A percentile compares a stretch with the other conserved stretches of the same genome.
Evolutionary conservation across 176 grass and related monocot genomes (phyloP).

Genomic region (Bolboschoenus planiculmis): DNA sequence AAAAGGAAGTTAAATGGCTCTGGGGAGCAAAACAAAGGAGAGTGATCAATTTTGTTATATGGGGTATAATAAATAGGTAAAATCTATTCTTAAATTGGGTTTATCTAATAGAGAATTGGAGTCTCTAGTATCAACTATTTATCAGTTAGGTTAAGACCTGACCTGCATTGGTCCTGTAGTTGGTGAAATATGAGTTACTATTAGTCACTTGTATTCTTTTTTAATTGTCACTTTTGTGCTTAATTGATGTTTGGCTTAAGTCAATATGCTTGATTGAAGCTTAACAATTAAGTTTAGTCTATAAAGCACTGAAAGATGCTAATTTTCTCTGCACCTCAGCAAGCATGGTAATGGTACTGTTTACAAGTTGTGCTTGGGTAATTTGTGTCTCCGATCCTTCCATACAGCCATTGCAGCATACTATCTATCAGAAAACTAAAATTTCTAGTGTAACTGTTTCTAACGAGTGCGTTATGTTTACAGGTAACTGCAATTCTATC

Average conservation of each 20-base stretch:
- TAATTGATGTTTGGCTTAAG: background rate
- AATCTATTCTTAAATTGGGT: background rate
- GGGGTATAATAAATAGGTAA: background rate
- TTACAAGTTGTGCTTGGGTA: background rate
- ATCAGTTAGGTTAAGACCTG: background rate
- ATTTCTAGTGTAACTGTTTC: background rate
- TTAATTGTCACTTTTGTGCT: background rate
- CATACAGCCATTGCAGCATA: background rate
- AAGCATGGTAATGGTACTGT: background rate
- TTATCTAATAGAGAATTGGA: background rate
- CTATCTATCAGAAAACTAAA: background rate
- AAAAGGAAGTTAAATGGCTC: background rate
- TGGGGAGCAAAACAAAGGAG: background rate
- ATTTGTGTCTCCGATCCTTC: background rate
- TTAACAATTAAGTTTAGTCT: background rate
- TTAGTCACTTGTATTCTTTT: background rate
- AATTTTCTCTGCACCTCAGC: background rate
- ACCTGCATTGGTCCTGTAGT: background rate
- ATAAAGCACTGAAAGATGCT: background rate
- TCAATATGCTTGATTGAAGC: background rate
- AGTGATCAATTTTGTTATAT: background rate
- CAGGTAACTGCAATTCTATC: slow-evolving; percentile 75
- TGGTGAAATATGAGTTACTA: background rate
- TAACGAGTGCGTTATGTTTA: background rate
- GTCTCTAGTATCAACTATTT: background rate